phyloP scores from a whole-genome alignment of 2,329 filamentous ascomycete genomes.

The Diaporthe amygdali region DNA sequence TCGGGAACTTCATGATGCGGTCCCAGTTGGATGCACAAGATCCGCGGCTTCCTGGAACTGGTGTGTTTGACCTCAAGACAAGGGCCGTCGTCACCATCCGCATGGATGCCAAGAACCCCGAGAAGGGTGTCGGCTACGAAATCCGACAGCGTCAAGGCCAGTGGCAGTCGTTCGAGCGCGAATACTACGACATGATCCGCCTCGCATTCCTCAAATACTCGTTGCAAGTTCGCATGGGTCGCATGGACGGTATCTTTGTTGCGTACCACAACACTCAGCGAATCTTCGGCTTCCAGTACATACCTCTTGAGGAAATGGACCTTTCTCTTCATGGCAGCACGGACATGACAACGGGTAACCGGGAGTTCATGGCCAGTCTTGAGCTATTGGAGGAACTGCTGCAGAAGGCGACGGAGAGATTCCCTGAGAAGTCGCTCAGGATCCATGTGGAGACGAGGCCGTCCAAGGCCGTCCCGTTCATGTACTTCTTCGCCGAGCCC shows the following conservation, averaged over 20 bases:
- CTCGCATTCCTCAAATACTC: conserved; percentile 96
- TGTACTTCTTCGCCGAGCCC: conserved; percentile 92
- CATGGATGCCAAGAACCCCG: conserved; percentile 77
- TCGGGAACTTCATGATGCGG: conserved; percentile 90
- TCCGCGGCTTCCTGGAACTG: conserved; percentile 81
- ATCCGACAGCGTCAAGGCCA: conserved; percentile 76
- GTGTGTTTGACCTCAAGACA: conserved; percentile 97
- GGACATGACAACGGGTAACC: conserved; percentile 71
- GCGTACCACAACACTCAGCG: conserved; percentile 94
- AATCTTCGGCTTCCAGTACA: conserved; percentile 97
- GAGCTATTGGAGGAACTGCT: conserved; percentile 79
- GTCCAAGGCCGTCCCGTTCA: conserved; percentile 60
- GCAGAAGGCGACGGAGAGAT: conserved; percentile 75
- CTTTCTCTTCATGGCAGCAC: conserved; percentile 80
- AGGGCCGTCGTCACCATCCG: conserved; percentile 89
- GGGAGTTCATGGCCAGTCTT: conserved; percentile 85
- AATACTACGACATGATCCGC: conserved; percentile 96
- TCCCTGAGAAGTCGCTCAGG: conserved; percentile 77
- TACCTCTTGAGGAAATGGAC: conserved; percentile 88
- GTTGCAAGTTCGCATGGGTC: conserved; percentile 92
- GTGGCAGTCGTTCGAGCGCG: conserved; percentile 92
- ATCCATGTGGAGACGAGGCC: conserved; percentile 81
- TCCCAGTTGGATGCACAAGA: conserved; percentile 95
- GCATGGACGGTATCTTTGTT: conserved; percentile 98
- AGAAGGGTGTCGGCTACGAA: conserved; percentile 84